Conservation (phyloP, 139 green algal genomes). For the Tetradesmus lagerheimii region DNA sequence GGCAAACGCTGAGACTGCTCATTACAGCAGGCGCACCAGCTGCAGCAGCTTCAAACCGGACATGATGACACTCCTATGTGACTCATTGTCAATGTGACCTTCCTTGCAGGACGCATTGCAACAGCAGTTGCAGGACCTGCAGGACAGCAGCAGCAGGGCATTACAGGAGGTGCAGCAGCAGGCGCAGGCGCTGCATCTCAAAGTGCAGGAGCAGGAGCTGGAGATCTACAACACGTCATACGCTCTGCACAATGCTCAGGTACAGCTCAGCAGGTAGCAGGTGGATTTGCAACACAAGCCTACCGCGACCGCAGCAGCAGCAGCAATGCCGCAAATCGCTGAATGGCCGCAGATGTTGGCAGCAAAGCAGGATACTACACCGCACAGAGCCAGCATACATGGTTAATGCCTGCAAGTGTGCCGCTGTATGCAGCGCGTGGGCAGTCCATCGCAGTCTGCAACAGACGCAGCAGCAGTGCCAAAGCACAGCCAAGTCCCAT, state of each 20-base stretch:
- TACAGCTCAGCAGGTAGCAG: background rate
- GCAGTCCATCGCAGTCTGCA: too few relatives aligned
- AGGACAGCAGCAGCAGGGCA: slow-evolving; percentile 9
- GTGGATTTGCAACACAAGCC: background rate
- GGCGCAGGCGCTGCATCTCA: background rate
- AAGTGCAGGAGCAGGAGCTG: slow-evolving; percentile 25
- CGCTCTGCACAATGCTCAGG: slow-evolving; percentile 8
- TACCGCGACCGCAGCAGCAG: background rate
- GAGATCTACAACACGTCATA: slow-evolving; percentile 28
- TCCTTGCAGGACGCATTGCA: slow-evolving; percentile 16
- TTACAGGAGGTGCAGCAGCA: slow-evolving; percentile 38
- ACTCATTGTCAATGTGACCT: background rate
- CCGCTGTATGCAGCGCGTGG: background rate
- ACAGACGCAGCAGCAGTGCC: too few relatives aligned
- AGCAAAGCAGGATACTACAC: background rate
- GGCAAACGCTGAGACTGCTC: background rate
- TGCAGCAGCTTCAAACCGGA: background rate
- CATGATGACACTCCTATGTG: background rate
- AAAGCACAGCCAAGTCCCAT: background rate
- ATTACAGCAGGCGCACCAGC: background rate
- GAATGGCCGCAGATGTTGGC: background rate
- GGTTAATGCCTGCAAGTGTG: background rate
- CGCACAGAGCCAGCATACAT: background rate
- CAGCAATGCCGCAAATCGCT: background rate
- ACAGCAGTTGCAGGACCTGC: slow-evolving; percentile 11